Percentiles rank a stretch among this genome's conserved stretches.
Evolutionary conservation across 2,329 filamentous ascomycete genomes (phyloP).

Genomic region (Penicillium griseofulvum): DNA sequence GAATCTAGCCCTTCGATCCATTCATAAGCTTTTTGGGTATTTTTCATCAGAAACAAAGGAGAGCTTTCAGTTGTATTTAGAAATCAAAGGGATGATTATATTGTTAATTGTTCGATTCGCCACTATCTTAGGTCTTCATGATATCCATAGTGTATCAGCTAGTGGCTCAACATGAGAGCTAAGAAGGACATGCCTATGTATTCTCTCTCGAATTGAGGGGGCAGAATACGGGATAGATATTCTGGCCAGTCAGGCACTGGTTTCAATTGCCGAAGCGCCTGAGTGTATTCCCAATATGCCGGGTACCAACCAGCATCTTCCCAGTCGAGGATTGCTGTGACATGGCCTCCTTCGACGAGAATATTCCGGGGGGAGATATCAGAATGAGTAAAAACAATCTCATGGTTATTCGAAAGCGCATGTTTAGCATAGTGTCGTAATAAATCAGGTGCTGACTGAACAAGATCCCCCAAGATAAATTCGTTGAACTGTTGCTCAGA

Average conservation of each 20-base stretch:
- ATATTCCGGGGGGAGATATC: slow-evolving; percentile 20
- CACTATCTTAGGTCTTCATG: too few relatives aligned
- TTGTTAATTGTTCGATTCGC: too few relatives aligned
- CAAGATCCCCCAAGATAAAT: slow-evolving; percentile 17
- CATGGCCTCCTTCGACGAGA: slow-evolving; percentile 12
- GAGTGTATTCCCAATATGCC: slow-evolving; percentile 16
- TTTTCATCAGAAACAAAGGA: too few relatives aligned
- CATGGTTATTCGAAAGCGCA: slow-evolving; percentile 15
- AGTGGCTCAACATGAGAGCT: not conserved
- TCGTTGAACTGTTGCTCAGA: slow-evolving; percentile 20
- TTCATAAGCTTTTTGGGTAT: too few relatives aligned
- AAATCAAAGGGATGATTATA: too few relatives aligned
- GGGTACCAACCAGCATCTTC: slow-evolving; percentile 19
- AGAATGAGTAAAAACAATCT: slow-evolving; percentile 19
- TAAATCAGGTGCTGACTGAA: slow-evolving; percentile 7
- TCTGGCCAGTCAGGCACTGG: slow-evolving; percentile 16
- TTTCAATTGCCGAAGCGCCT: slow-evolving; percentile 9
- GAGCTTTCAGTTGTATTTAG: too few relatives aligned
- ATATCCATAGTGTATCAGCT: not conserved
- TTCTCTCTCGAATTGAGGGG: slow-evolving; percentile 3
- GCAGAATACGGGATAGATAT: slow-evolving; percentile 15
- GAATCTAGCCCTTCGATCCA: too few relatives aligned
- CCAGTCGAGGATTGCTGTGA: slow-evolving; percentile 18
- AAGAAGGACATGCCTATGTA: slow-evolving; percentile 3
- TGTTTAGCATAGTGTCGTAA: slow-evolving; percentile 15